Evolutionary conservation across 768 basidiomycete species (phyloP).

Genomic region (Chiua virens): DNA sequence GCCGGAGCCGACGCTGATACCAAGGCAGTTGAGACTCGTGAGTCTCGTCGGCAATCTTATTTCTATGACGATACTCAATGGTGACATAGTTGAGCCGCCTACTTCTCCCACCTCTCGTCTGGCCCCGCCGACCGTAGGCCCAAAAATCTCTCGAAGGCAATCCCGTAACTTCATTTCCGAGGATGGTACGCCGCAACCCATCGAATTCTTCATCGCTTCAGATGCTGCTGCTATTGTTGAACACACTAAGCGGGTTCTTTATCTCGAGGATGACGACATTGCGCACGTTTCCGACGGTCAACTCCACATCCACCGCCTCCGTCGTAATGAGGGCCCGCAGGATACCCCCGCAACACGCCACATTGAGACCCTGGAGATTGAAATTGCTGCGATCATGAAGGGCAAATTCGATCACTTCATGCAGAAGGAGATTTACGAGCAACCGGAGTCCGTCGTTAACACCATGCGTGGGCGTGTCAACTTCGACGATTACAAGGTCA

Average conservation of each 20-base stretch:
- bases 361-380: conserved; percentile 97
- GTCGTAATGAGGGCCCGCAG: conserved; percentile 73
- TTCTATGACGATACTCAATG: neutral
- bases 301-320: conserved; percentile 97
- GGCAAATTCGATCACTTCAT: conserved; percentile 99
- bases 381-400: conserved; percentile 99
- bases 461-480: conserved; percentile 99
- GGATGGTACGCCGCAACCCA: conserved; percentile 97
- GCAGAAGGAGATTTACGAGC: conserved; percentile 99
- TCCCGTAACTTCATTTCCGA: conserved; percentile 98
- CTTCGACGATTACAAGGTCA: conserved; percentile 90
- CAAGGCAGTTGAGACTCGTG: conserved; percentile 43
- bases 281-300: conserved; percentile 97
- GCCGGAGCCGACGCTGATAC: conserved; percentile 66
- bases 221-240: conserved; percentile 96
- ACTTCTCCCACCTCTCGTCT: conserved; percentile 63
- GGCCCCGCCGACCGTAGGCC: conserved; percentile 55
- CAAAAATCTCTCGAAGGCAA: conserved; percentile 89
- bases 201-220: conserved; percentile 99
- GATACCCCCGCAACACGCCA: conserved; percentile 71
- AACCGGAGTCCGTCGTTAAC: conserved; percentile 99
- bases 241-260: conserved; percentile 98
- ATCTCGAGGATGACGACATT: conserved; percentile 98
- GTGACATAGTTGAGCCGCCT: conserved; percentile 40
- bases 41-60: conserved; percentile 14